phyloP scores from a whole-genome alignment of 352 stramenopile species.

The Globisporangium spinosum region DNA sequence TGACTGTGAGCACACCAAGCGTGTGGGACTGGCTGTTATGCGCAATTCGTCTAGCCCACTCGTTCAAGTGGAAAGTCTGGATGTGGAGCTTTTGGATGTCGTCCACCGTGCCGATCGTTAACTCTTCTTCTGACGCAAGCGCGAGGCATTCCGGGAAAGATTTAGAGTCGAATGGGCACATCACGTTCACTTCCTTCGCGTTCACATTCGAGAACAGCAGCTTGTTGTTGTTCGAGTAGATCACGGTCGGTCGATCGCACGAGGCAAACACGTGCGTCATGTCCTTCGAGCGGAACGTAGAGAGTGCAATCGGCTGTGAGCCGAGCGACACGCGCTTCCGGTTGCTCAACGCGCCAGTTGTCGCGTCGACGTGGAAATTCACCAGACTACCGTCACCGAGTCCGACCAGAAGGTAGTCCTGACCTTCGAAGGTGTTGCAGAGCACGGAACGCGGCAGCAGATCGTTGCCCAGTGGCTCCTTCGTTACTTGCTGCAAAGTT shows the following conservation, averaged over 20 bases:
- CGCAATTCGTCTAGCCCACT: constrained; percentile 92
- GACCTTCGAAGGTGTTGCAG: constrained; percentile 79
- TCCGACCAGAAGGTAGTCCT: constrained; percentile 93
- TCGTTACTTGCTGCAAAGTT: constrained; percentile 60
- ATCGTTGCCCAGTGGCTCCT: constrained; percentile 72
- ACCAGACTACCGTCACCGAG: constrained; percentile 95
- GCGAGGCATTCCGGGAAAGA: constrained; percentile 94
- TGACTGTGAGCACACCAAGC: constrained; percentile 78
- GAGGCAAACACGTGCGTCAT: constrained; percentile 95
- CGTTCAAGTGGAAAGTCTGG: constrained; percentile 92
- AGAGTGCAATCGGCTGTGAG: constrained; percentile 93
- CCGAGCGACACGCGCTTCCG: constrained; percentile 94
- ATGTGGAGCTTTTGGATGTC: constrained; percentile 99
- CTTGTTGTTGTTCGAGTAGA: constrained; percentile 96
- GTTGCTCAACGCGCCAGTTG: constrained; percentile 44
- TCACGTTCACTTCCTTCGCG: constrained; percentile 90
- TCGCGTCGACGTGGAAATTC: constrained; percentile 85
- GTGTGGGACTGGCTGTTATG: constrained; percentile 78
- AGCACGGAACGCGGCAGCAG: constrained; percentile 87
- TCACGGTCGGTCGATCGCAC: constrained; percentile 96
- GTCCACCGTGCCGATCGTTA: constrained; percentile 97
- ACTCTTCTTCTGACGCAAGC: constrained; percentile 91
- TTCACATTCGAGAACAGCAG: constrained; percentile 96
- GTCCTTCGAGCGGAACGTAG: constrained; percentile 90
- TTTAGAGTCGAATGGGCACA: constrained; percentile 91